Percentiles rank a stretch among this genome's conserved stretches.
Conservation (phyloP, 352 stramenopile species). For the Phytophthora constricta region DNA sequence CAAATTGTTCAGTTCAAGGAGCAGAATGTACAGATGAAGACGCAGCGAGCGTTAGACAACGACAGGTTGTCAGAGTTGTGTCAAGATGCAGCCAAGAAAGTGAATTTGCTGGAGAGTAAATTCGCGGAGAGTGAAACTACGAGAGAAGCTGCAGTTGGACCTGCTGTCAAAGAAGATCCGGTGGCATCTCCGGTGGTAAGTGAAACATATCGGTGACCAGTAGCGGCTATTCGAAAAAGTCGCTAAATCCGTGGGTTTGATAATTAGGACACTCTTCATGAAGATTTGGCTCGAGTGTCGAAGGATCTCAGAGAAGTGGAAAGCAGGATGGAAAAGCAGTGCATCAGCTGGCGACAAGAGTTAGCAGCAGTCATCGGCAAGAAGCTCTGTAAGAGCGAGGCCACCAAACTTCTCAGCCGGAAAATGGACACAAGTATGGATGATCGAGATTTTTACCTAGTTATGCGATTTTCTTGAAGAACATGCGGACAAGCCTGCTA, state of each 20-base stretch:
- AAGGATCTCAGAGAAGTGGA: constrained; percentile 28
- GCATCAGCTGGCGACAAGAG: constrained; percentile 31
- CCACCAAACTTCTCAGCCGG: constrained; percentile 40
- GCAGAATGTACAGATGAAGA: constrained; percentile 15
- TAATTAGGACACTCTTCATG: constrained; percentile 16
- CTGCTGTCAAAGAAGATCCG: constrained; percentile 14
- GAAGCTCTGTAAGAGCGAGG: constrained; percentile 39
- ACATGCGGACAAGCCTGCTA: not conserved
- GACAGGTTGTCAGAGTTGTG: constrained; percentile 19
- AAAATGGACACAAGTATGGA: constrained; percentile 52
- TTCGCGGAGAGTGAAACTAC: constrained; percentile 15
- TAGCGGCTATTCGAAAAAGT: too few species aligned
- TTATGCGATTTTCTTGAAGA: too few species aligned
- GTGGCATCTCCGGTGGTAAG: not conserved
- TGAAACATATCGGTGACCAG: too few species aligned
- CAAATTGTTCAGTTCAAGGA: constrained; percentile 9
- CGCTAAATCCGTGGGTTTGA: too few species aligned
- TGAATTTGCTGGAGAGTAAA: constrained; percentile 7
- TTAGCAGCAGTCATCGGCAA: constrained; percentile 22
- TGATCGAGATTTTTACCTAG: not conserved
- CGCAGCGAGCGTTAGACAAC: constrained; percentile 5
- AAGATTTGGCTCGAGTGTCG: constrained; percentile 12
- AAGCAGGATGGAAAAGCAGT: constrained; percentile 22
- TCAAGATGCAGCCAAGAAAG: constrained; percentile 21
- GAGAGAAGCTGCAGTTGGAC: constrained; percentile 2